Base-by-base conservation (phyloP, 495 filamentous ascomycete genomes). In the Delitschia confertaspora region DNA sequence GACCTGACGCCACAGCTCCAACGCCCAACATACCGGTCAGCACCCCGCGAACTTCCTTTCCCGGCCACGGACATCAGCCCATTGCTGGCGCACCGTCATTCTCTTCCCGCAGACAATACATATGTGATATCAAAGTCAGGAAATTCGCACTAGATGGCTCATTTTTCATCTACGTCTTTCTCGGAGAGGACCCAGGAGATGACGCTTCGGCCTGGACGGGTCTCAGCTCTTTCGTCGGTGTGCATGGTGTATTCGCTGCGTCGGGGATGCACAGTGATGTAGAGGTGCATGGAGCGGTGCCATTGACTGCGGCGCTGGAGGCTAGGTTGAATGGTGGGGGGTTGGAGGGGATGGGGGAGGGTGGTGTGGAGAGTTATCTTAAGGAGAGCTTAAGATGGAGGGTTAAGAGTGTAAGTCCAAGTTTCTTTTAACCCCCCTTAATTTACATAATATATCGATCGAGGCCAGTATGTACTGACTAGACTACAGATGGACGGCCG, bases 151-250 rank as follows among this genome's bases (percentile, higher is more conserved):
- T 81, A 21, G 51, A 65, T 22, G 68, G 68, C 14, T 68, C 72
- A 0, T 76, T 74, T 56, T 71, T 66, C 24, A 61, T 85, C 37
- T 72, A 73, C 50, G 53, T 84, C 38, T 85, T 82, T 62, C 49
- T 82, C 11, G 77, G 78, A 8, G 53, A 61, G 2, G 55, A 65
- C 3, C 36, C 35, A 7, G 60, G 63, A n/a, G 21, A 38, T 3
- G 60, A 74, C 34, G 50, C 66, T 0, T 42, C 40, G 5, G 42
- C 48, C 2, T 79, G 73, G 70, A 50, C 62, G 9, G 53, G 55
- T 24, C 64, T 67, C 3, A 44, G 56, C 3, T 71, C 59, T 36
- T 65, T 74, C 14, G 61, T 79, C 3, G 80, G 75, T 5, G 69
- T 73, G 5, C 65, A 76, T 35, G 66, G 66, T 4, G 63, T 82